Percentiles rank a stretch among this genome's conserved stretches.
Evolutionary conservation across 1,284 basidiomycete species (phyloP).

Genomic region (Trichosporon faecale): DNA sequence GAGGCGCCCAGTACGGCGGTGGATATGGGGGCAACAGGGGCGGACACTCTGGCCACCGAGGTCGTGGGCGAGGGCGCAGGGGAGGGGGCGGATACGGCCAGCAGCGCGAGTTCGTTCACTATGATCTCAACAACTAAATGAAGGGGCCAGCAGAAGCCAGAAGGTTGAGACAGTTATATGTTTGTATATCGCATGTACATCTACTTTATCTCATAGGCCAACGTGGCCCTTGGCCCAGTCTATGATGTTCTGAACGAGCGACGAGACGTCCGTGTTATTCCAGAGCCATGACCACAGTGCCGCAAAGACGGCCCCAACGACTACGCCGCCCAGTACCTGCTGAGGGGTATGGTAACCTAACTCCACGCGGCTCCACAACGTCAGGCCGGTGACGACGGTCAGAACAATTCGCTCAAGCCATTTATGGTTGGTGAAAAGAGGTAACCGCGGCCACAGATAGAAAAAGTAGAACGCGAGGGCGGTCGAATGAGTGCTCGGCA

Average conservation of each 20-base stretch:
- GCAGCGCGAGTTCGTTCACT: background rate
- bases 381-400: conserved; percentile 46
- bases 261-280: conserved; percentile 15
- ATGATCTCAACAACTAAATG: background rate
- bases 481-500: conserved; percentile 86
- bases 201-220: background rate
- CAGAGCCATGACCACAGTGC: conserved; percentile 56
- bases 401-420: conserved; percentile 47
- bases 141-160: background rate
- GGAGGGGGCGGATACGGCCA: conserved; percentile 17
- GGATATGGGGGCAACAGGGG: conserved; percentile 21
- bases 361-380: conserved; percentile 68
- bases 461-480: conserved; percentile 67
- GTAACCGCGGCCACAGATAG: conserved; percentile 63
- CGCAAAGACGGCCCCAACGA: conserved; percentile 62
- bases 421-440: conserved; percentile 56
- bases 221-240: background rate
- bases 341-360: conserved; percentile 75
- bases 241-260: conserved; percentile 11
- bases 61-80: conserved; percentile 24
- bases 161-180: background rate
- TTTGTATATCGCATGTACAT: conserved; percentile 10
- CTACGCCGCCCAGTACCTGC: conserved; percentile 67
- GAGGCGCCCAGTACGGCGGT: conserved; percentile 25
- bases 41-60: conserved; percentile 10